Conservation (phyloP, 805 yeast genomes). For the Metschnikowia lochheadii region DNA sequence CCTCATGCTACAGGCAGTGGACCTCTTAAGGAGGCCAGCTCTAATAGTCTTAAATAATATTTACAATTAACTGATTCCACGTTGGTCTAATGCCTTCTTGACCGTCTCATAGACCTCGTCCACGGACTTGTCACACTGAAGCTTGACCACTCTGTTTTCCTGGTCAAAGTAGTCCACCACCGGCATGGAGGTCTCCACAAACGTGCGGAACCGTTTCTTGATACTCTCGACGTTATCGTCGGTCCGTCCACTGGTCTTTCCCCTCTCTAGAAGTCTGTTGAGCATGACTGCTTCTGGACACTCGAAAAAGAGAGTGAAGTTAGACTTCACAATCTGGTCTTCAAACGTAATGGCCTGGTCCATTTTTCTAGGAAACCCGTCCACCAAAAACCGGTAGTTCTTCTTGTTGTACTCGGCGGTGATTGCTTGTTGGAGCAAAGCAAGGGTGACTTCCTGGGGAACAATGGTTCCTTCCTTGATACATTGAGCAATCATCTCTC, state of each 20-base stretch:
- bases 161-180: constrained; percentile 80
- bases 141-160: constrained; percentile 70
- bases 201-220: constrained; percentile 81
- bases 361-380: constrained; percentile 98
- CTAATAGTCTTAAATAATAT: not conserved
- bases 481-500: constrained; percentile 76
- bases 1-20: no score
- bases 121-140: constrained; percentile 75
- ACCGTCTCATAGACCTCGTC: constrained; percentile 74
- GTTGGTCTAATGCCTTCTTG: constrained; percentile 52
- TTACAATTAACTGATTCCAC: constrained; percentile 23
- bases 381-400: constrained; percentile 68
- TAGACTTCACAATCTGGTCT: constrained; percentile 64
- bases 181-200: constrained; percentile 87
- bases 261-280: constrained; percentile 78
- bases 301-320: constrained; percentile 70
- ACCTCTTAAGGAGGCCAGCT: not conserved
- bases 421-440: constrained; percentile 78
- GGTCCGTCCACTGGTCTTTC: constrained; percentile 89
- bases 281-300: constrained; percentile 84
- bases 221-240: constrained; percentile 93
- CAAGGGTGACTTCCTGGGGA: constrained; percentile 89
- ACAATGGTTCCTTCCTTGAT: constrained; percentile 89
- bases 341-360: constrained; percentile 96
- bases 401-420: constrained; percentile 46